A percentile compares a stretch with the other conserved stretches of the same genome.
These are phyloP conservation scores for Tilletiopsis washingtonensis DNA, from an alignment of 1,284 basidiomycete genomes.

Conservation along the genomic window DNA sequence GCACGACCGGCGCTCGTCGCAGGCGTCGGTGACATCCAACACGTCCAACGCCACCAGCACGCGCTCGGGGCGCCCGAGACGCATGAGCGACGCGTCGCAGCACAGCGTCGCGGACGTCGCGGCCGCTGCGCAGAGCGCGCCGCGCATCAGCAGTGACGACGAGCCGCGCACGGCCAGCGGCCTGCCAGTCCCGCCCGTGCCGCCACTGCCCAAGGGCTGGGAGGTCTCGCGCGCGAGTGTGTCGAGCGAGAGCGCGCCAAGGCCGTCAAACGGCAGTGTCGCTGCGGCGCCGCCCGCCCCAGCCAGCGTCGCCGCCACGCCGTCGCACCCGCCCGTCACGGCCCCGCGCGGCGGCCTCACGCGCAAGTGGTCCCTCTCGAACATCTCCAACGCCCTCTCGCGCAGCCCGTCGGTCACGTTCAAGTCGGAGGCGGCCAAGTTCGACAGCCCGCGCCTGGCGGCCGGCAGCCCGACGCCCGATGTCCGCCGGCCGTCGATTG, in stretches of 20 bases:
- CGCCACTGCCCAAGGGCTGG: conserved; percentile 85
- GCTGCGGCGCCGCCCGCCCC: neutral
- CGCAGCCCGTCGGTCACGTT: conserved; percentile 1
- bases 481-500: too few relatives aligned
- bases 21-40: neutral
- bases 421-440: too few relatives aligned
- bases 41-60: neutral
- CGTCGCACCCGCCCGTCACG: neutral
- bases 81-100: conserved; percentile 7
- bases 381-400: conserved; percentile 1
- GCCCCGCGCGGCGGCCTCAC: neutral
- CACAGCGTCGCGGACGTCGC: neutral
- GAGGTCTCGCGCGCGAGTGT: conserved; percentile 49
- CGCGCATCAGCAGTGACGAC: neutral
- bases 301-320: neutral
- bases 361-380: conserved; percentile 8
- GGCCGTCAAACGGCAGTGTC: neutral
- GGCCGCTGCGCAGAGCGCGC: neutral
- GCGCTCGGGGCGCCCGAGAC: too few relatives aligned
- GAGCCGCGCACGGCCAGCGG: neutral
- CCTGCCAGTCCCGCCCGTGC: conserved; percentile 76
- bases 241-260: neutral
- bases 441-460: too few relatives aligned
- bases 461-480: too few relatives aligned
- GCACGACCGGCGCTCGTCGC: neutral